Conservation (phyloP, 2,329 filamentous ascomycete species). For the Aspergillus latus region DNA sequence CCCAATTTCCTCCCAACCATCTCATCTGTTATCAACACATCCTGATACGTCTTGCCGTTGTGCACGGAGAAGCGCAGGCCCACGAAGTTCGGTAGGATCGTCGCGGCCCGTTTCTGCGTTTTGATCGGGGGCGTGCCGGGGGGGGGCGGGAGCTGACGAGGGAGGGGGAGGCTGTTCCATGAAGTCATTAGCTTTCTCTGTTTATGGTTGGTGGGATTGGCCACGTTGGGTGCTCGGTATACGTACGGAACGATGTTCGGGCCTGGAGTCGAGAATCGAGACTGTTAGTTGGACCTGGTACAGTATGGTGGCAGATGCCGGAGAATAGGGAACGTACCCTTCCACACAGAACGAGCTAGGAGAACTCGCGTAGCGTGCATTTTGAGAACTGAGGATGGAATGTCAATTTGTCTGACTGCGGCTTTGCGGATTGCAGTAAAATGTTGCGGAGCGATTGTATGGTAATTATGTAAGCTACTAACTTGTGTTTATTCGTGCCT, state of each 20-base stretch:
- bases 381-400: slow-evolving; percentile 21
- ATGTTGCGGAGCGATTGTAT: slow-evolving; percentile 7
- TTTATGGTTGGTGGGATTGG: neutral
- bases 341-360: slow-evolving; percentile 79
- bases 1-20: slow-evolving; percentile 96
- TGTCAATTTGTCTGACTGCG: neutral
- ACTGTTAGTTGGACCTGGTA: slow-evolving; percentile 9
- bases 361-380: slow-evolving; percentile 71
- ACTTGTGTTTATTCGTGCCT: neutral
- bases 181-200: neutral
- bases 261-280: slow-evolving; percentile 46
- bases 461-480: slow-evolving; percentile 2
- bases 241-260: slow-evolving; percentile 71
- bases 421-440: slow-evolving; percentile 3
- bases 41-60: slow-evolving; percentile 84
- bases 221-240: neutral
- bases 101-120: slow-evolving; percentile 83
- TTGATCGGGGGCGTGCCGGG: slow-evolving; percentile 70
- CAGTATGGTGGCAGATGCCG: no score
- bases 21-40: slow-evolving; percentile 83
- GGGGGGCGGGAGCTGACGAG: slow-evolving; percentile 51
- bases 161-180: slow-evolving; percentile 40
- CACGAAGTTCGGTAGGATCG: slow-evolving; percentile 89
- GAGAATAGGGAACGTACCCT: slow-evolving; percentile 58
- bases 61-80: slow-evolving; percentile 86